These are phyloP conservation scores for Cucurbitaria berberidis DNA, from an alignment of 2,329 filamentous ascomycete species.

Conservation along the genomic window DNA sequence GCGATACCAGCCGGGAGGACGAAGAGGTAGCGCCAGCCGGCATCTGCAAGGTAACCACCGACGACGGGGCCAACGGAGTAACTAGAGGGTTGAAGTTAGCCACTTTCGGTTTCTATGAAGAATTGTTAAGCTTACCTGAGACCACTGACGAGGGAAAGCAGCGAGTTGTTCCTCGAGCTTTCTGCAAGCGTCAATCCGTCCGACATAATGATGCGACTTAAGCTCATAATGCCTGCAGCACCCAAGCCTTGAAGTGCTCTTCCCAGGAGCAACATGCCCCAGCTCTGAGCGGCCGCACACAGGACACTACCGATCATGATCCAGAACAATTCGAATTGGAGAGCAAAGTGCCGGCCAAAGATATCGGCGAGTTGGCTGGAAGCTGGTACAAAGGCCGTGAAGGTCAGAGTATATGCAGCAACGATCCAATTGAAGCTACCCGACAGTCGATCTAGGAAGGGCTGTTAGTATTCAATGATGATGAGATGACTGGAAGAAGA, in stretches of 20 bases:
- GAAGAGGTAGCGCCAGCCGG: constrained; percentile 72
- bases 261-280: constrained; percentile 66
- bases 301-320: constrained; percentile 64
- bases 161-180: constrained; percentile 72
- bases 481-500: neutral
- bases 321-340: constrained; percentile 63
- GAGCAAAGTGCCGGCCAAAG: constrained; percentile 65
- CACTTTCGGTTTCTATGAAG: neutral
- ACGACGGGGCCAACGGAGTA: constrained; percentile 68
- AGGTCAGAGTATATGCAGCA: constrained; percentile 70
- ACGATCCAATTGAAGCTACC: constrained; percentile 65
- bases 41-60: constrained; percentile 62
- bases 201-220: constrained; percentile 67
- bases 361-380: constrained; percentile 70
- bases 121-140: constrained; percentile 44
- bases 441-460: constrained; percentile 60
- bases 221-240: constrained; percentile 66
- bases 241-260: constrained; percentile 68
- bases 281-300: constrained; percentile 65
- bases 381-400: constrained; percentile 70
- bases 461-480: constrained; percentile 8
- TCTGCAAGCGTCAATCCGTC: constrained; percentile 71
- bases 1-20: constrained; percentile 54
- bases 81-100: constrained; percentile 28
- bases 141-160: constrained; percentile 68